A percentile compares a stretch with the other conserved stretches of the same genome.
Evolutionary conservation across 2,329 filamentous ascomycete species (phyloP).

Genomic region (Diaporthe ampelina): DNA sequence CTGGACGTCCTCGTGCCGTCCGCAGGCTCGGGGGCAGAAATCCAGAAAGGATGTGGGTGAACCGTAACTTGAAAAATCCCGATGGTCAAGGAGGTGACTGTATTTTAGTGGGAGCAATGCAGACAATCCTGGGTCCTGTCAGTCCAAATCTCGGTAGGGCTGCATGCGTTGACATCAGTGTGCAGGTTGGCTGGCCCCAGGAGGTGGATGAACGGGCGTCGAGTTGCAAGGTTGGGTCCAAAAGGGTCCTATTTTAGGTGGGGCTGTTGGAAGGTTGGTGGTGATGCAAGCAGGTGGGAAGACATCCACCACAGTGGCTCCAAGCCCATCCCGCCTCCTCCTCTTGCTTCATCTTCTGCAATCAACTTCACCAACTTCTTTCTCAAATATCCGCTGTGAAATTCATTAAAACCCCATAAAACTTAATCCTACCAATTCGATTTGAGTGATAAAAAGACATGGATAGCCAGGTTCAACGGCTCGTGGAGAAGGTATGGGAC

Average conservation of each 20-base stretch:
- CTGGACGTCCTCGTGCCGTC: neutral
- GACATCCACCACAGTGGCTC: neutral
- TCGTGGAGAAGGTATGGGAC: conserved; percentile 82
- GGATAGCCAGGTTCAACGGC: conserved; percentile 80
- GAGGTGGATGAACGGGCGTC: conserved; percentile 38
- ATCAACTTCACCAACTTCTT: neutral
- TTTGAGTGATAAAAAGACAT: conserved; percentile 59
- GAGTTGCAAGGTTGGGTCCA: conserved; percentile 16
- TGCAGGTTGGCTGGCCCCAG: conserved; percentile 45
- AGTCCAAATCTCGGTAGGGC: conserved; percentile 28
- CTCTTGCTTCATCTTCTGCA: neutral
- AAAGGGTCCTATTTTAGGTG: conserved; percentile 26
- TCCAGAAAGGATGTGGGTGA: neutral
- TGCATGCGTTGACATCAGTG: conserved; percentile 45
- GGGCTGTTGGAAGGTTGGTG: conserved; percentile 13
- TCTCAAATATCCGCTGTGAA: neutral
- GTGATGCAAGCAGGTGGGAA: conserved; percentile 27
- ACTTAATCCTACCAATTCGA: neutral
- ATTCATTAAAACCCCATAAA: neutral
- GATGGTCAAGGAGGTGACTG: neutral
- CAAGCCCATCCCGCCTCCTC: neutral
- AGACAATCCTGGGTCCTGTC: conserved; percentile 15
- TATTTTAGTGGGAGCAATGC: conserved; percentile 10
- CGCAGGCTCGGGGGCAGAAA: neutral
- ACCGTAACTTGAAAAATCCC: neutral